Evolutionary conservation across 192 early-diverging fungal genomes (phyloP), one percentile per base, ranked within the genome.

Genomic region (Dissophora ornata): DNA sequence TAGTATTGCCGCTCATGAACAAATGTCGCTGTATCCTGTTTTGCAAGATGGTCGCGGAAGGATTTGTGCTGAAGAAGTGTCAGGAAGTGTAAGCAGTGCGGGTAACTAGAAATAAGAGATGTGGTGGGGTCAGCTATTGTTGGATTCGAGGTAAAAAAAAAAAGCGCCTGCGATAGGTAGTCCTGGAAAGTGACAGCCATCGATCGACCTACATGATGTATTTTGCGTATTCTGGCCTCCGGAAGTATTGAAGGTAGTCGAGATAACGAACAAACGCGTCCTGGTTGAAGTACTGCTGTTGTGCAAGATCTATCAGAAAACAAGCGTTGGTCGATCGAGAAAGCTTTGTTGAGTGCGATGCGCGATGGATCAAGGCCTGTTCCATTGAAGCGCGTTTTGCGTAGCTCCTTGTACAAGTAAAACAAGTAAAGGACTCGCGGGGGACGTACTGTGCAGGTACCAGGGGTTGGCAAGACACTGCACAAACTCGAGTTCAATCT

Each of bases 401-500:
- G n/a, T n/a, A n/a, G n/a, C n/a, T n/a, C n/a, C n/a, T n/a, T n/a
- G n/a, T n/a, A n/a, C n/a, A n/a, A n/a, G n/a, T n/a, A n/a, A n/a
- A n/a, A n/a, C n/a, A n/a, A n/a, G n/a, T n/a, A n/a, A 54, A n/a
- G 18, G 26, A 29, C 49, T n/a, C n/a, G n/a, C n/a, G n/a, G n/a
- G n/a, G n/a, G n/a, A 22, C 25, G 18, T 87, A 93, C 90, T 86
- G 70, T 96, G 93, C 36, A 98, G 84, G 65, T 98, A 98, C 88
- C 90, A 90, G 19, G 97, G 97, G 79, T 97, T 98, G 34, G 95
- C 87, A 15, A 98, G 83, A 65, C 93, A 95, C 80, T 97, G 95
- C 15, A 98, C 84, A 86, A 98, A 98, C 82, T 98, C 97, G 34
- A 98, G 87, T 80, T 98, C 96, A 19, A 95, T 88, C 70, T 91